phyloP scores from a whole-genome alignment of 1,284 basidiomycete species.

The Microbotryum saponariae region DNA sequence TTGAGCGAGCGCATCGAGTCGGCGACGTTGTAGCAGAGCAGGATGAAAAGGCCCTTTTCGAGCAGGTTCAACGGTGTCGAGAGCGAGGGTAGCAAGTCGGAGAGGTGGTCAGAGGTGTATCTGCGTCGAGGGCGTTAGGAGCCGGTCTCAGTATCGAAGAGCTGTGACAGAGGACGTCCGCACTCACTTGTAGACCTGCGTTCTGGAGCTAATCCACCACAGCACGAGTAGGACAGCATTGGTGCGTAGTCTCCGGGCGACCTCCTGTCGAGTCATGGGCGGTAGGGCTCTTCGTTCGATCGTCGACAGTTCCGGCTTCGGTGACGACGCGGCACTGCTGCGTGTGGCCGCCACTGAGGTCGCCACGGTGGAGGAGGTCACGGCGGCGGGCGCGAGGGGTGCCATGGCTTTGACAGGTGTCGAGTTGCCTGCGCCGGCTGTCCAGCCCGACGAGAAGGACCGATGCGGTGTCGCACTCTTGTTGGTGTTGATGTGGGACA shows the following conservation, averaged over 20 bases:
- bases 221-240: slow-evolving; percentile 24
- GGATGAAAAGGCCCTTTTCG: slow-evolving; percentile 19
- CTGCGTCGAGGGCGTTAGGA: slow-evolving; percentile 3
- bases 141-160: neutral
- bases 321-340: too few relatives aligned
- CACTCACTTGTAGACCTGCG: slow-evolving; percentile 21
- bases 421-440: too few relatives aligned
- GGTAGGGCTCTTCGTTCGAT: neutral
- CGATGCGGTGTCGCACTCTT: too few relatives aligned
- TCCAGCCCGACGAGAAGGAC: too few relatives aligned
- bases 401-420: too few relatives aligned
- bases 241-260: slow-evolving; percentile 20
- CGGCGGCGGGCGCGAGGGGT: too few relatives aligned
- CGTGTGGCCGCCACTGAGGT: too few relatives aligned
- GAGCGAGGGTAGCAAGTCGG: slow-evolving; percentile 15
- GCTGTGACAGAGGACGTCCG: neutral
- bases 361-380: too few relatives aligned
- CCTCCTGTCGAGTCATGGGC: slow-evolving; percentile 22
- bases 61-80: slow-evolving; percentile 25
- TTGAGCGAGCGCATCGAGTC: slow-evolving; percentile 22
- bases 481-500: too few relatives aligned
- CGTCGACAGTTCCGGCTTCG: too few relatives aligned
- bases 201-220: slow-evolving; percentile 26
- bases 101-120: slow-evolving; percentile 21
- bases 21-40: slow-evolving; percentile 30